Conservation (phyloP, 768 basidiomycete genomes). For the Rhizopogon vulgaris region DNA sequence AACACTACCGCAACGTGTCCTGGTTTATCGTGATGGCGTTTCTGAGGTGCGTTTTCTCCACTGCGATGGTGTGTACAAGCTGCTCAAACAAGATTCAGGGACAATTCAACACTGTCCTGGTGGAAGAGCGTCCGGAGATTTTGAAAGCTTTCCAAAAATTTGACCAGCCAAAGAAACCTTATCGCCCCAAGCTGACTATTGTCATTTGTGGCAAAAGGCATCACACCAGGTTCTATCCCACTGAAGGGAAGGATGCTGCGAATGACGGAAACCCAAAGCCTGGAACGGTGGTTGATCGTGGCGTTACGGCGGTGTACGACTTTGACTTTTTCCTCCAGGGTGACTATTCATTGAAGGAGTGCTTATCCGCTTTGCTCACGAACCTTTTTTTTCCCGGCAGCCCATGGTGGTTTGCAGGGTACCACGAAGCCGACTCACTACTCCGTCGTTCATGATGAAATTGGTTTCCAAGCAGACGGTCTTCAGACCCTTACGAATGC, state of each 20-base stretch:
- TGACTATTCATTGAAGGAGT: constrained; percentile 8
- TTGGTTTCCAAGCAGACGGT: constrained; percentile 39
- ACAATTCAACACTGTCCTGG: constrained; percentile 41
- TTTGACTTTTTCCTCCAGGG: constrained; percentile 54
- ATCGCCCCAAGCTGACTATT: constrained; percentile 44
- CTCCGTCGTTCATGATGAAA: constrained; percentile 51
- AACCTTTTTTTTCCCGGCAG: constrained; percentile 4
- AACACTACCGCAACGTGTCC: constrained; percentile 36
- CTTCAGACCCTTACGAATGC: constrained; percentile 52
- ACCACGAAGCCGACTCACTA: constrained; percentile 51
- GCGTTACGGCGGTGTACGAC: constrained; percentile 48
- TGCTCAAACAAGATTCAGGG: constrained; percentile 28
- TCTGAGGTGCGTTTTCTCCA: constrained; percentile 49
- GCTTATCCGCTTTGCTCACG: not conserved
- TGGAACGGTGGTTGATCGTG: constrained; percentile 50
- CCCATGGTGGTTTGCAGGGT: constrained; percentile 41
- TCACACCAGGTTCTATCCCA: constrained; percentile 53
- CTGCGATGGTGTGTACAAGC: not conserved
- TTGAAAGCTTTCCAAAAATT: constrained; percentile 36
- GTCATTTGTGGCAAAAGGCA: constrained; percentile 55
- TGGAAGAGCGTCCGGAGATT: constrained; percentile 39
- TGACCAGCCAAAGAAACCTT: constrained; percentile 26
- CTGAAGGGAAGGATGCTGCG: constrained; percentile 35
- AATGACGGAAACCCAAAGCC: constrained; percentile 44
- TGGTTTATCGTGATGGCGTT: constrained; percentile 72